Percentiles rank a stretch among this genome's conserved stretches.
Conservation (phyloP, 306 rosid species). For the Amphicarpaea edgeworthii region DNA sequence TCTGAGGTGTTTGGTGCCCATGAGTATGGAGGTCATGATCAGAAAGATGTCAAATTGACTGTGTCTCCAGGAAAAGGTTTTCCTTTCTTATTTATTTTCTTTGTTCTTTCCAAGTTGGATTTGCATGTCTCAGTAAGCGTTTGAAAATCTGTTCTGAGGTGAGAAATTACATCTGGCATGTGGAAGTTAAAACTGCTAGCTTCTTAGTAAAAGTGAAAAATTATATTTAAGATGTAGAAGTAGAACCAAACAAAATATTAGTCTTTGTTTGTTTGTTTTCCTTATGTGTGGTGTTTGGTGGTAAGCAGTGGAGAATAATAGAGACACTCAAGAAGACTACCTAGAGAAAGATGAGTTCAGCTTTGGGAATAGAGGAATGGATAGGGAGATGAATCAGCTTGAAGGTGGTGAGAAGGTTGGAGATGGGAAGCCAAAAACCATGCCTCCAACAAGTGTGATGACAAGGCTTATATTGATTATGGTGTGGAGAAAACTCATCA, state of each 20-base stretch:
- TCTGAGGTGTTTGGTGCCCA: conserved; percentile 88
- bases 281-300: conserved; percentile 15
- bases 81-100: background rate
- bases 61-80: conserved; percentile 85
- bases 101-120: background rate
- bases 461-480: conserved; percentile 92
- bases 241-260: background rate
- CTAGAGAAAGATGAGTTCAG: conserved; percentile 78
- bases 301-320: conserved; percentile 62
- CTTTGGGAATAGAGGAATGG: conserved; percentile 77
- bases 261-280: background rate
- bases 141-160: background rate
- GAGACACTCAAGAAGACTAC: conserved; percentile 77
- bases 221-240: background rate
- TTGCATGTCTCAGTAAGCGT: background rate
- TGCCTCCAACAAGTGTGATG: conserved; percentile 96
- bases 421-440: conserved; percentile 62
- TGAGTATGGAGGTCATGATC: conserved; percentile 74
- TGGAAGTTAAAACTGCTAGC: background rate
- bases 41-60: conserved; percentile 71
- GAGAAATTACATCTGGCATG: background rate
- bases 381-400: conserved; percentile 59
- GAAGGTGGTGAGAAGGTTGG: conserved; percentile 61
- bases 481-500: conserved; percentile 94
- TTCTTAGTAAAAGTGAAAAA: background rate